phyloP scores from a whole-genome alignment of 306 rosid species.

The Inga leiocalycina region DNA sequence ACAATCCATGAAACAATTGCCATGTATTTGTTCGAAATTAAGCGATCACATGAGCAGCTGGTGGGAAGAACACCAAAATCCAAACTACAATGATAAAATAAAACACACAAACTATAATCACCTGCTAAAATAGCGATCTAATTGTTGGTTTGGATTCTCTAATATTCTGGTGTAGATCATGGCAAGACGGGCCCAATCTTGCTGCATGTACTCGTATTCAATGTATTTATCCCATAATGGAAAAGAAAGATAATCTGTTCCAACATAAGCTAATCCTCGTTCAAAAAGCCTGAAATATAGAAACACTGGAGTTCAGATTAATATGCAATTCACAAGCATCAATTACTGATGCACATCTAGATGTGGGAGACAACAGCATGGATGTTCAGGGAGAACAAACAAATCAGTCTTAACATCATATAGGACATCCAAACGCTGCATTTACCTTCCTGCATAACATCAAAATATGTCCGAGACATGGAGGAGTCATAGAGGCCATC shows the following conservation, averaged over 20 bases:
- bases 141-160: slow-evolving; percentile 93
- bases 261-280: slow-evolving; percentile 94
- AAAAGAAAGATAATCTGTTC: slow-evolving; percentile 93
- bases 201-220: slow-evolving; percentile 96
- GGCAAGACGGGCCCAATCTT: slow-evolving; percentile 94
- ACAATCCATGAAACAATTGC: not conserved
- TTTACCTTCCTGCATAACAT: slow-evolving; percentile 97
- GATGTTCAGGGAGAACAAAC: slow-evolving; percentile 72
- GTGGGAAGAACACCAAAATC: not conserved
- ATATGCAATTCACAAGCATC: slow-evolving; percentile 43
- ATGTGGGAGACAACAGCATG: slow-evolving; percentile 66
- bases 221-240: slow-evolving; percentile 98
- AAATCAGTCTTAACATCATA: slow-evolving; percentile 91
- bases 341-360: slow-evolving; percentile 56
- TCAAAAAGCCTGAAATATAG: slow-evolving; percentile 89
- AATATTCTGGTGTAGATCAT: slow-evolving; percentile 85
- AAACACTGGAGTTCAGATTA: slow-evolving; percentile 40
- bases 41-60: not conserved
- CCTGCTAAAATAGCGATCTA: slow-evolving; percentile 96
- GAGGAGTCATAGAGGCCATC: slow-evolving; percentile 99
- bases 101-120: slow-evolving; percentile 31
- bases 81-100: not conserved
- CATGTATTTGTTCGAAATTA: not conserved
- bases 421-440: slow-evolving; percentile 97
- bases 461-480: slow-evolving; percentile 94